Evolutionary conservation across 192 early-diverging fungal species (phyloP).

Genomic region (Linnemannia elongata): DNA sequence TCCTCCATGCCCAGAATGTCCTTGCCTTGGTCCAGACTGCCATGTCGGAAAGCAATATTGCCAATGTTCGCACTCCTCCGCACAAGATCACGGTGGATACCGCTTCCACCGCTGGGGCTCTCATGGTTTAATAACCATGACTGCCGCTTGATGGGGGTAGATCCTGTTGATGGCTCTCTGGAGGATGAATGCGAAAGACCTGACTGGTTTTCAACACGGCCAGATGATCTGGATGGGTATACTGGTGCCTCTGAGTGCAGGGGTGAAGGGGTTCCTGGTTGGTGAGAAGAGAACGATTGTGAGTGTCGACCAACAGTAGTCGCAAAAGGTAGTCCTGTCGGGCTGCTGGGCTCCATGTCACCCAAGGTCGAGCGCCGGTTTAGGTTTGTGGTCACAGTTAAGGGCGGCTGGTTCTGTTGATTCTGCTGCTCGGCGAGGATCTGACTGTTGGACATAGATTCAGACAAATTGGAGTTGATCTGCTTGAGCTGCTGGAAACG

Average conservation of each 20-base stretch:
- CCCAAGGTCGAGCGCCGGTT: conserved; percentile 17
- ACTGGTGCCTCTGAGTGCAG: conserved; percentile 49
- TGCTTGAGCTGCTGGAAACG: conserved; percentile 62
- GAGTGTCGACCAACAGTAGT: conserved; percentile 29
- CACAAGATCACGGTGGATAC: neutral
- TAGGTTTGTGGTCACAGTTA: conserved; percentile 27
- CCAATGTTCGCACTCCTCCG: conserved; percentile 28
- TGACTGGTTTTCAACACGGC: conserved; percentile 6
- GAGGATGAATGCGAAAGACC: neutral
- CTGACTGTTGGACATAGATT: conserved; percentile 66
- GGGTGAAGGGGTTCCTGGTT: conserved; percentile 48
- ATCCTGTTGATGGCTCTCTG: neutral
- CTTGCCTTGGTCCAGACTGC: conserved; percentile 53
- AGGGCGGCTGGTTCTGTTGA: conserved; percentile 6
- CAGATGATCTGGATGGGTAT: conserved; percentile 16
- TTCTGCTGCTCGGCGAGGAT: conserved; percentile 25
- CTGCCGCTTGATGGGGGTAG: conserved; percentile 9
- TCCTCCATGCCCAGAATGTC: conserved; percentile 49
- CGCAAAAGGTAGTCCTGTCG: conserved; percentile 18
- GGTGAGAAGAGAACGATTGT: conserved; percentile 35
- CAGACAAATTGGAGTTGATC: conserved; percentile 62
- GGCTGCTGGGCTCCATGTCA: conserved; percentile 27
- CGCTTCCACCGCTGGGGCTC: conserved; percentile 11
- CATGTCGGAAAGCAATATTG: conserved; percentile 46
- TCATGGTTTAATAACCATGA: conserved; percentile 27